Conservation (phyloP, 1,284 basidiomycete genomes). For the Boletellus deceptivus region DNA sequence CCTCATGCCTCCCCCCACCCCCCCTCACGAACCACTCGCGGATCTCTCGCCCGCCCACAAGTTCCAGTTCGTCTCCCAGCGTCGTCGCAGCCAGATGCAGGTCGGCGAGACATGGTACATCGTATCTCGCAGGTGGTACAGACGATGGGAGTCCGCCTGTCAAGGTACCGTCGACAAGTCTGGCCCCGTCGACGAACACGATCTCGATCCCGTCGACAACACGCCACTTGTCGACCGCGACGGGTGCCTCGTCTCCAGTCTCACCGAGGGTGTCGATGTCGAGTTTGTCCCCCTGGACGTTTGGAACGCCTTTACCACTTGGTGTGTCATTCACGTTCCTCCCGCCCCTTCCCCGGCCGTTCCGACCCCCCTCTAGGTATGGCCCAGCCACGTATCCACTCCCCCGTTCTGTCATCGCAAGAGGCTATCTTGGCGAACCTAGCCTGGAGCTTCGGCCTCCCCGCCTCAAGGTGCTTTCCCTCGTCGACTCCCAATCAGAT, state of each 20-base stretch:
- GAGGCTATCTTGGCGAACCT: constrained; percentile 50
- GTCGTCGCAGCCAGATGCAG: constrained; percentile 49
- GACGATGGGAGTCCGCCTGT: constrained; percentile 70
- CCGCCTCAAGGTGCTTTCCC: constrained; percentile 58
- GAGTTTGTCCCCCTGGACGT: constrained; percentile 74
- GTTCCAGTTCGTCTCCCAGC: constrained; percentile 46
- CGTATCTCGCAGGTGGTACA: constrained; percentile 69
- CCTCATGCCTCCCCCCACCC: constrained; percentile 24
- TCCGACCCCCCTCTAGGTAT: constrained; percentile 53
- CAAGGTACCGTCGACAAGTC: constrained; percentile 65
- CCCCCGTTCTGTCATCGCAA: constrained; percentile 64
- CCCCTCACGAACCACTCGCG: constrained; percentile 19
- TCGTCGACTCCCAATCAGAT: constrained; percentile 34
- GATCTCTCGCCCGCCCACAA: constrained; percentile 45
- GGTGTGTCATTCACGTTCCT: constrained; percentile 45
- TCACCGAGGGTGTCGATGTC: constrained; percentile 72
- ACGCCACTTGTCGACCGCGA: constrained; percentile 55
- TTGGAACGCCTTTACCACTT: constrained; percentile 68
- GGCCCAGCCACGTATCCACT: constrained; percentile 56
- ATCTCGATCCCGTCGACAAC: constrained; percentile 78
- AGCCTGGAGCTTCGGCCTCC: constrained; percentile 82
- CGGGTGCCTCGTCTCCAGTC: constrained; percentile 46
- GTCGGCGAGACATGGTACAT: constrained; percentile 79
- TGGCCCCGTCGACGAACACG: constrained; percentile 55
- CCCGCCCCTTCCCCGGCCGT: constrained; percentile 1